These are phyloP conservation scores for Schwanniomyces vanrijiae DNA, from an alignment of 805 yeast genomes.

Conservation along the genomic window DNA sequence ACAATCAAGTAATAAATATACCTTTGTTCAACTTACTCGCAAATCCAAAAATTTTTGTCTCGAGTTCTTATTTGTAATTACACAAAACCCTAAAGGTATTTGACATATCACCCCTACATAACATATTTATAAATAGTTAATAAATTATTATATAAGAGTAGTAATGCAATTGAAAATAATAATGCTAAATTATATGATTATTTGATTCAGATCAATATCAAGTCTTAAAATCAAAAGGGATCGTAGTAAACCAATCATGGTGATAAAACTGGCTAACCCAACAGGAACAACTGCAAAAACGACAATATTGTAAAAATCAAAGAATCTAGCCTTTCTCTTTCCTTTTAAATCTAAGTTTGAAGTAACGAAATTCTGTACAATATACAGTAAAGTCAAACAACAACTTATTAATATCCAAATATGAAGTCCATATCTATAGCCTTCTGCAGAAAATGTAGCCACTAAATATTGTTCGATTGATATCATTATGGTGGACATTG, in stretches of 20 bases:
- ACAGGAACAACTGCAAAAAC: slow-evolving; percentile 99
- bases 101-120: too few species aligned
- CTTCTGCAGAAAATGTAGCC: slow-evolving; percentile 63
- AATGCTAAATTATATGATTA: neutral
- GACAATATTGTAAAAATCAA: slow-evolving; percentile 83
- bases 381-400: slow-evolving; percentile 74
- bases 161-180: neutral
- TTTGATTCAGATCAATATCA: slow-evolving; percentile 42
- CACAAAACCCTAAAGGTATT: too few species aligned
- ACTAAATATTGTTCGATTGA: slow-evolving; percentile 68
- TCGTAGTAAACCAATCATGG: slow-evolving; percentile 83
- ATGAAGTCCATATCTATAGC: slow-evolving; percentile 72
- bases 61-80: neutral
- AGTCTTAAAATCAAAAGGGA: slow-evolving; percentile 72
- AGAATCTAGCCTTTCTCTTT: slow-evolving; percentile 56
- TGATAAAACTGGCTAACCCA: slow-evolving; percentile 88
- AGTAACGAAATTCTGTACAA: slow-evolving; percentile 84
- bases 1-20: neutral
- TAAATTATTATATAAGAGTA: neutral
- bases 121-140: neutral
- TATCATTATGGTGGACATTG: slow-evolving; percentile 74
- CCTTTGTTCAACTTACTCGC: neutral
- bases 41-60: neutral
- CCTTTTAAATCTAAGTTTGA: slow-evolving; percentile 61
- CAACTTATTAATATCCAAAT: slow-evolving; percentile 93